These are phyloP conservation scores for Leccinum disarticulatum DNA, from an alignment of 768 basidiomycete species.

Conservation along the genomic window DNA sequence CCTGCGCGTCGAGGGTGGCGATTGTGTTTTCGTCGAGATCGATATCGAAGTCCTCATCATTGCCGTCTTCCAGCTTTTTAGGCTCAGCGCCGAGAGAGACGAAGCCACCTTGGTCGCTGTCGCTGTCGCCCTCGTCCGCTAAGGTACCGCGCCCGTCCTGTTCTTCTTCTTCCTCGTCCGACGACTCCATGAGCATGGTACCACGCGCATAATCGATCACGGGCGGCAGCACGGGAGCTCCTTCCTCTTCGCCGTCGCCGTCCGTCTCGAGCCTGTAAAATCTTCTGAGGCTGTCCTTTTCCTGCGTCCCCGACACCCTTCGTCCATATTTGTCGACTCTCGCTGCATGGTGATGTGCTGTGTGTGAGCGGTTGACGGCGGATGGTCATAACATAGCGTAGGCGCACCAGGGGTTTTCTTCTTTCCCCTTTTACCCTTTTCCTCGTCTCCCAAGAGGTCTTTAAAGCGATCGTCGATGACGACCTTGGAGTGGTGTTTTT, in stretches of 20 bases:
- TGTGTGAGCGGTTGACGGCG: neutral
- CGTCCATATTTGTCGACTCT: conserved; percentile 92
- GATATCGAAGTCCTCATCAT: conserved; percentile 54
- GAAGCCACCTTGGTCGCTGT: conserved; percentile 47
- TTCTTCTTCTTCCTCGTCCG: conserved; percentile 64
- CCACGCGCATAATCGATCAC: conserved; percentile 88
- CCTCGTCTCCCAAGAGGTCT: conserved; percentile 58
- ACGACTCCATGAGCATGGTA: conserved; percentile 83
- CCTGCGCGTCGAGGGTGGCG: conserved; percentile 73
- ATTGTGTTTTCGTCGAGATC: conserved; percentile 79
- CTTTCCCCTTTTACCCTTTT: conserved; percentile 37
- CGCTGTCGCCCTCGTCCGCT: conserved; percentile 44
- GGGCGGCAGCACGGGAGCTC: conserved; percentile 12
- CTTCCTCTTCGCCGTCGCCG: conserved; percentile 25
- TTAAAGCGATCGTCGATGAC: conserved; percentile 93
- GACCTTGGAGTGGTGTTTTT: conserved; percentile 77
- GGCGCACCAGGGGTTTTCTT: conserved; percentile 14
- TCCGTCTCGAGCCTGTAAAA: conserved; percentile 72
- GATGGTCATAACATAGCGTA: neutral
- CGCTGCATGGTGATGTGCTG: conserved; percentile 30
- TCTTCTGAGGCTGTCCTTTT: conserved; percentile 71
- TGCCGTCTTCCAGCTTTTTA: conserved; percentile 4
- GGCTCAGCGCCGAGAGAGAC: conserved; percentile 51
- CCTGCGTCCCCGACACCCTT: conserved; percentile 60
- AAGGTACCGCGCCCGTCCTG: conserved; percentile 2